Evolutionary conservation across 108 stramenopile genomes (phyloP), one percentile per base, ranked within the genome.

Genomic region (Poteriospumella lacustris): DNA sequence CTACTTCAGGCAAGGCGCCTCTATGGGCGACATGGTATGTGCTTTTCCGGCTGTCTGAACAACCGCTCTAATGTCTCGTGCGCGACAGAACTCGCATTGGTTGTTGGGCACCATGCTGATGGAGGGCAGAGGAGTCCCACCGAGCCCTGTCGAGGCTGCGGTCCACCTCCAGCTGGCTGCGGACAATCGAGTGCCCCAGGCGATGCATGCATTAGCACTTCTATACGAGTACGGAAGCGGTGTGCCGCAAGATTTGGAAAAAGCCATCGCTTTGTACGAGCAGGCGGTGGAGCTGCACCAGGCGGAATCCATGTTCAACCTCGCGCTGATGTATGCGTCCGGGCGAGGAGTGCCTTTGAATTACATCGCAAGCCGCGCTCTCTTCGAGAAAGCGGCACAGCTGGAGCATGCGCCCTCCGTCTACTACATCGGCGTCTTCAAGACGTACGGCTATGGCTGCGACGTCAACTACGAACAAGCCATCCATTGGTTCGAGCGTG

Each of bases 341-440:
- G 70, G 70, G 26, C 38, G 70, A 73, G 70, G 70, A 5, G 38
- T 34, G 26, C n/a, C 26, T 36, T 28, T 42, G 42, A 42, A 73
- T 73, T 73, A 42, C 3, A 5, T 26, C 15, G 5, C 5, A 38
- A 31, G 31, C 41, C 28, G 43, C 26, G 5, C 70, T 33, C 42
- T 73, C 26, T 34, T 73, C 36, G 70, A 73, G 5, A 42, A 5
- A 29, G 70, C 44, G 28, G 70, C 70, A 33, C 5, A 9, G 9
- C 5, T 5, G 3, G 42, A 73, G 9, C 70, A 73, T 33, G 70
- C 70, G 24, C 70, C 70, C 33, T 73, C 70, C 12, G 31, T 44
- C 12, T 73, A 73, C 41, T 73, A 73, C 31, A 73, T 73, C 9
- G 70, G 70, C 19, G 9, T 73, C 24, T 52, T 73, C 29, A 73